Evolutionary conservation across 768 basidiomycete species (phyloP).

Genomic region (Mycena leptocephala): DNA sequence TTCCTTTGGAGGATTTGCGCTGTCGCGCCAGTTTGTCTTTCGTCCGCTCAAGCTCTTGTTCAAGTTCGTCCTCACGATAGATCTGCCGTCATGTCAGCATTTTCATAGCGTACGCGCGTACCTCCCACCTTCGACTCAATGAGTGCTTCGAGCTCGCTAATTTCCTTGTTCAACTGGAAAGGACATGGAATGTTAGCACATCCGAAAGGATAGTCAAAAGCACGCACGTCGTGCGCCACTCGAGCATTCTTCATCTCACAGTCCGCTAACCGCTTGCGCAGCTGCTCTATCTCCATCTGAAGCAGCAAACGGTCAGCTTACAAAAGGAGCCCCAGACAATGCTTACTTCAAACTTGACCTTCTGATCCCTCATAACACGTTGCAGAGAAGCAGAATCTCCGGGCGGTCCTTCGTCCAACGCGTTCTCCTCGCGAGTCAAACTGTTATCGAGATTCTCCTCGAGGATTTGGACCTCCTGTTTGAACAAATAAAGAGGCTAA

Average conservation of each 20-base stretch:
- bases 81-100: constrained; percentile 64
- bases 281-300: constrained; percentile 80
- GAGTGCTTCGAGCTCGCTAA: constrained; percentile 91
- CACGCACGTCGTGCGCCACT: constrained; percentile 75
- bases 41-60: constrained; percentile 84
- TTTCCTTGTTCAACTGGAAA: constrained; percentile 88
- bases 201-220: neutral
- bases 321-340: neutral
- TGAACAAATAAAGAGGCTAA: constrained; percentile 6
- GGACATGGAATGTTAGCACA: constrained; percentile 12
- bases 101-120: neutral
- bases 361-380: constrained; percentile 63
- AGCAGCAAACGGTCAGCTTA: neutral
- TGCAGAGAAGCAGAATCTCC: constrained; percentile 60
- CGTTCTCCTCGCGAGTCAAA: constrained; percentile 67
- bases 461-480: constrained; percentile 81
- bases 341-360: constrained; percentile 67
- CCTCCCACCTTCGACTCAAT: constrained; percentile 90
- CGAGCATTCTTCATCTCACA: constrained; percentile 84
- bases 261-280: constrained; percentile 79
- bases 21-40: constrained; percentile 80
- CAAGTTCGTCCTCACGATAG: constrained; percentile 93
- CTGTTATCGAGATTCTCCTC: constrained; percentile 83
- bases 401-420: constrained; percentile 39
- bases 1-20: constrained; percentile 72